These are phyloP conservation scores for Nannochloris sp. DNA, from an alignment of 139 green algal genomes.

Conservation along the genomic window DNA sequence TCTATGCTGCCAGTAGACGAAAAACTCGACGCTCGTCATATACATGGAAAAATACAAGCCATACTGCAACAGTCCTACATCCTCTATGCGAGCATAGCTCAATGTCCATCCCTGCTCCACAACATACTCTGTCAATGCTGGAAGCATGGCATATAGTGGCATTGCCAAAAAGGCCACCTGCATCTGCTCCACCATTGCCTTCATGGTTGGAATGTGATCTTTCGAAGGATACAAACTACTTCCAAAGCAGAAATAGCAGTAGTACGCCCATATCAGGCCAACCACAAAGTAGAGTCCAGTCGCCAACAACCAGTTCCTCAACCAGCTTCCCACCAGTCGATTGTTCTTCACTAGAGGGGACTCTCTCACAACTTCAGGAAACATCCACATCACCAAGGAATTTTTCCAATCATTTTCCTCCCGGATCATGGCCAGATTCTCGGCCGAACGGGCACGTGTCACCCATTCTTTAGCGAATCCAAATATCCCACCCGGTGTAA, in stretches of 20 bases:
- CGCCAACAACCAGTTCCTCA: conserved; percentile 66
- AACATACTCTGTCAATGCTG: conserved; percentile 58
- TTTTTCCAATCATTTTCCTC: conserved; percentile 81
- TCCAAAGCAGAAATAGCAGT: conserved; percentile 69
- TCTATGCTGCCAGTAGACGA: conserved; percentile 93
- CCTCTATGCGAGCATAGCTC: conserved; percentile 48
- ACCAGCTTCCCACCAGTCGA: conserved; percentile 35
- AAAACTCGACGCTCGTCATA: conserved; percentile 85
- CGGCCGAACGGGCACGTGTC: background rate
- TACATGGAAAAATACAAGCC: conserved; percentile 69
- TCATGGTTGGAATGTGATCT: conserved; percentile 44
- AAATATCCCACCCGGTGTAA: no score
- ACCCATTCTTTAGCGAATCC: no score
- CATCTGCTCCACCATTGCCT: conserved; percentile 66
- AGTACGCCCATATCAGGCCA: conserved; percentile 63
- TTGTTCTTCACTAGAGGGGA: no score
- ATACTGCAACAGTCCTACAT: conserved; percentile 64
- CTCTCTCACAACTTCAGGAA: conserved; percentile 7
- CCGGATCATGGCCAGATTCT: conserved; percentile 15
- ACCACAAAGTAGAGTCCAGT: conserved; percentile 64
- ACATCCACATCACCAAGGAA: conserved; percentile 44
- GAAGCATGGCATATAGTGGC: conserved; percentile 79
- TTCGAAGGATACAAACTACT: conserved; percentile 41
- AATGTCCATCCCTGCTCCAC: conserved; percentile 78
- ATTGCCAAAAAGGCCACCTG: conserved; percentile 67